phyloP scores from a whole-genome alignment of 257 asterid species.

The Gentiana dahurica region DNA sequence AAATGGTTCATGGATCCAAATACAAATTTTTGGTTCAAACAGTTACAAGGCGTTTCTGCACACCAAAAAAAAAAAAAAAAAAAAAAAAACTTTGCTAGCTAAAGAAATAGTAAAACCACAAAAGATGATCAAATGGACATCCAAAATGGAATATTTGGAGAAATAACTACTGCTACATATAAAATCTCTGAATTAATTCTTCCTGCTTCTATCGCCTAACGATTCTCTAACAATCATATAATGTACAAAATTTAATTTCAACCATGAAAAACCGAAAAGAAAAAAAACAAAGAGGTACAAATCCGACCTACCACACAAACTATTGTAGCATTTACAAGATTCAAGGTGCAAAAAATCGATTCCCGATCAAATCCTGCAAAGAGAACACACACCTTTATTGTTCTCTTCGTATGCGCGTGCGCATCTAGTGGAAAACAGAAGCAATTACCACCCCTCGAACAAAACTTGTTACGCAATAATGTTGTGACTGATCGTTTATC shows the following conservation, averaged over 20 bases:
- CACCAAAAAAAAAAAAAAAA: too few species aligned
- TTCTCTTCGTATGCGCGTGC: slow-evolving; percentile 13
- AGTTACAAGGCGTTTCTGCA: too few species aligned
- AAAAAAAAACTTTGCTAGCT: too few species aligned
- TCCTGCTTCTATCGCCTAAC: slow-evolving; percentile 30
- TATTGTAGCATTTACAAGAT: slow-evolving; percentile 30
- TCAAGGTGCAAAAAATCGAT: slow-evolving; percentile 15
- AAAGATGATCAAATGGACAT: not conserved
- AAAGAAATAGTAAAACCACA: too few species aligned
- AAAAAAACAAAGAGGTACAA: slow-evolving; percentile 9
- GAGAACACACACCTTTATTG: slow-evolving; percentile 7
- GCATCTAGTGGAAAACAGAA: slow-evolving; percentile 26
- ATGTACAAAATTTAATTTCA: slow-evolving; percentile 34
- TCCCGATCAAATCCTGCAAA: slow-evolving; percentile 13
- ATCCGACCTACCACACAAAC: slow-evolving; percentile 18
- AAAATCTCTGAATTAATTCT: slow-evolving; percentile 13
- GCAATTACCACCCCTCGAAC: slow-evolving; percentile 13
- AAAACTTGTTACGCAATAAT: slow-evolving; percentile 13
- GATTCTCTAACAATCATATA: slow-evolving; percentile 22
- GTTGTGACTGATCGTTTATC: slow-evolving; percentile 13
- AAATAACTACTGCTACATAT: not conserved
- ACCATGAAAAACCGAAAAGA: slow-evolving; percentile 4
- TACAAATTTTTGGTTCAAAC: too few species aligned
- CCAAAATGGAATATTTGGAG: slow-evolving; percentile 14
- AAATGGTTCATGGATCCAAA: too few species aligned